A percentile compares a stretch with the other conserved stretches of the same genome.
Evolutionary conservation across 2,329 filamentous ascomycete species (phyloP).

Genomic region (Conoideocrella luteorostrata): DNA sequence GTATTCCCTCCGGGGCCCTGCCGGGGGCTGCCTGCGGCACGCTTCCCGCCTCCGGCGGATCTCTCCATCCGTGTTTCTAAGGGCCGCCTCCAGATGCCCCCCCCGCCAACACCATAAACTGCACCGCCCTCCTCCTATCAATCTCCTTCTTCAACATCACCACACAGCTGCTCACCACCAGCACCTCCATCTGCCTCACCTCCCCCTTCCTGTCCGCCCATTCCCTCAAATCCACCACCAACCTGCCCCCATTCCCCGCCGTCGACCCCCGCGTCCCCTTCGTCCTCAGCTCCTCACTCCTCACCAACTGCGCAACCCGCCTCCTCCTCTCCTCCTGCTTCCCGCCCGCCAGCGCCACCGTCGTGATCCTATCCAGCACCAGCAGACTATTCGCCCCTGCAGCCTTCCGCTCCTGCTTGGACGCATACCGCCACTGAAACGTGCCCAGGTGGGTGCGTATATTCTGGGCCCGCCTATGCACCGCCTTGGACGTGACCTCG

Average conservation of each 20-base stretch:
- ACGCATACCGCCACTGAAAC: constrained; percentile 51
- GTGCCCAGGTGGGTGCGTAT: constrained; percentile 43
- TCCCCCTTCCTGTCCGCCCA: constrained; percentile 28
- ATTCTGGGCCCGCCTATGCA: constrained; percentile 38
- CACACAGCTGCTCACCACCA: constrained; percentile 50
- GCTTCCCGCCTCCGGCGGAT: too few species aligned
- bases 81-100: constrained; percentile 16
- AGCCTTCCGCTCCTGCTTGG: constrained; percentile 37
- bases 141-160: constrained; percentile 61
- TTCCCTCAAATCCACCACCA: constrained; percentile 35
- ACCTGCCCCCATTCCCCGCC: constrained; percentile 45
- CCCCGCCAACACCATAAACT: constrained; percentile 39
- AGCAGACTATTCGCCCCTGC: constrained; percentile 37
- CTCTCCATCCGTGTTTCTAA: too few species aligned
- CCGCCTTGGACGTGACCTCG: constrained; percentile 25
- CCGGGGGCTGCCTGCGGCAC: too few species aligned
- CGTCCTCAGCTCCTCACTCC: constrained; percentile 32
- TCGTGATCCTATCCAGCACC: constrained; percentile 42
- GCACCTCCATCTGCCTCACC: constrained; percentile 35
- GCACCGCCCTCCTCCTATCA: constrained; percentile 47
- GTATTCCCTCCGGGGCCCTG: too few species aligned
- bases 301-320: constrained; percentile 37
- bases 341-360: constrained; percentile 21
- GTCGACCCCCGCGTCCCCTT: constrained; percentile 28
- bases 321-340: constrained; percentile 23